Conservation (phyloP, 148 eudicot species). For the Polygonum maritimum region DNA sequence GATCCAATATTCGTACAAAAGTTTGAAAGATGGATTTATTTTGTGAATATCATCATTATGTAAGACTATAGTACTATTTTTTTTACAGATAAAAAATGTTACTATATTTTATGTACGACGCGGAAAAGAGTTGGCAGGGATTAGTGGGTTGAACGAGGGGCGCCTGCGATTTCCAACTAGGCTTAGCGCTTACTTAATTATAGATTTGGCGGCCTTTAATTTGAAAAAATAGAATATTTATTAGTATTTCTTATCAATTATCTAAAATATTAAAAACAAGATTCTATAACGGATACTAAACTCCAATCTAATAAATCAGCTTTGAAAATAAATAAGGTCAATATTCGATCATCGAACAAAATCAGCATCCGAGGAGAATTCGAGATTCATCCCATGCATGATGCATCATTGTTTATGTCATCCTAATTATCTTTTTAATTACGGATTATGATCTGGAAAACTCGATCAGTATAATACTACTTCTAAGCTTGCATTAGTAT, state of each 20-base stretch:
- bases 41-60: background rate
- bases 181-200: background rate
- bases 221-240: background rate
- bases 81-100: background rate
- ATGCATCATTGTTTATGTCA: background rate
- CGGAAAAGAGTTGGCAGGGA: background rate
- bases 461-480: too few species aligned
- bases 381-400: background rate
- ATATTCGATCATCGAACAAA: background rate
- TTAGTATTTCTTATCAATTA: background rate
- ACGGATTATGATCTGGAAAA: too few species aligned
- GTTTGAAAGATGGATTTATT: background rate
- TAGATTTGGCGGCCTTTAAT: background rate
- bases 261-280: background rate
- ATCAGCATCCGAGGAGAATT: conserved; percentile 7
- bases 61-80: background rate
- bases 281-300: conserved; percentile 2
- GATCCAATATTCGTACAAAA: background rate
- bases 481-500: too few species aligned
- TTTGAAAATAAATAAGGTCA: background rate
- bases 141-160: conserved; percentile 5
- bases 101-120: background rate
- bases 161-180: conserved; percentile 2
- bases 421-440: background rate
- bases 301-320: background rate